Evolutionary conservation across 805 yeast genomes (phyloP).

Genomic region (Torulaspora indica): DNA sequence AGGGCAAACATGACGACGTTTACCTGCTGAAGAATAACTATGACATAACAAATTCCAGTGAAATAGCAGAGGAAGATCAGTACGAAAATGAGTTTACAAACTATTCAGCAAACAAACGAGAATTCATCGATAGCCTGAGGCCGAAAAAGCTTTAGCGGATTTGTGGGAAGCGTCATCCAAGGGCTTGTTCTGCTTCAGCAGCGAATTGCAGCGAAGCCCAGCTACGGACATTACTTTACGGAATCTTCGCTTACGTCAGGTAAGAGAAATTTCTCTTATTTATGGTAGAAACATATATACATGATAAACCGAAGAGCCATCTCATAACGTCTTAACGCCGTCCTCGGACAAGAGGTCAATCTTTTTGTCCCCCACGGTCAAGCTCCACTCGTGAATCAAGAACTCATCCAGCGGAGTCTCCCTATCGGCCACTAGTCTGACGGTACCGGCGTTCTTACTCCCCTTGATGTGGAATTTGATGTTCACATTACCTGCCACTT

Average conservation of each 20-base stretch:
- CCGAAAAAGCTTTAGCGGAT: slow-evolving; percentile 32
- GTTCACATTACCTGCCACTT: slow-evolving; percentile 76
- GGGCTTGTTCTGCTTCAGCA: too few relatives aligned
- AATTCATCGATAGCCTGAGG: slow-evolving; percentile 40
- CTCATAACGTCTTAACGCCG: slow-evolving; percentile 26
- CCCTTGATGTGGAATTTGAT: slow-evolving; percentile 70
- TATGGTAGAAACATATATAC: slow-evolving; percentile 10
- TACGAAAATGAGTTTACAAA: slow-evolving; percentile 46
- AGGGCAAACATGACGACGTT: slow-evolving; percentile 16
- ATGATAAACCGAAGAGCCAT: slow-evolving; percentile 2
- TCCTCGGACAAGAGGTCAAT: slow-evolving; percentile 50
- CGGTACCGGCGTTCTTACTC: slow-evolving; percentile 47
- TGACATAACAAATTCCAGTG: slow-evolving; percentile 29
- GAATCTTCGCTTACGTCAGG: neutral
- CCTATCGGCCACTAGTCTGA: slow-evolving; percentile 66
- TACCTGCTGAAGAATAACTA: slow-evolving; percentile 36
- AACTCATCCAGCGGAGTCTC: slow-evolving; percentile 54
- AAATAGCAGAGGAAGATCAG: slow-evolving; percentile 43
- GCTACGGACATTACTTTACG: neutral
- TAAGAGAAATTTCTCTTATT: neutral
- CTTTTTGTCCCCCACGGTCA: slow-evolving; percentile 45
- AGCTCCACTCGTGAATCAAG: slow-evolving; percentile 57
- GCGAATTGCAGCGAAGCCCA: neutral
- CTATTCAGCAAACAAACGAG: slow-evolving; percentile 41
- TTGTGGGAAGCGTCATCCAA: too few relatives aligned